Evolutionary conservation across 108 stramenopile genomes (phyloP).

Genomic region (Tribonema minus): DNA sequence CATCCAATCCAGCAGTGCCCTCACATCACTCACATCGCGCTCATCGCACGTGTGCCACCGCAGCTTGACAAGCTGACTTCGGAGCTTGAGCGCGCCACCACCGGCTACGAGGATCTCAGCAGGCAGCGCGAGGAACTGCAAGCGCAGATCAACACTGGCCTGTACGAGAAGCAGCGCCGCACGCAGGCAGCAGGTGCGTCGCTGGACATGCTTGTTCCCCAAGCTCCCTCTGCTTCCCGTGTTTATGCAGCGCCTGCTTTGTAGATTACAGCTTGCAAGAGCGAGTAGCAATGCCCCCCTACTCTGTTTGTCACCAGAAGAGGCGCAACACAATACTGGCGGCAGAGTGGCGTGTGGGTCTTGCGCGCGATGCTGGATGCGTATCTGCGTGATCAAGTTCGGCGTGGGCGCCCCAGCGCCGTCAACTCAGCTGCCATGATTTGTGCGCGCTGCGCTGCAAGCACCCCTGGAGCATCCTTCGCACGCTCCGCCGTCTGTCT

Average conservation of each 20-base stretch:
- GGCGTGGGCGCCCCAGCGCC: no score
- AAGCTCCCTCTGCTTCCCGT: conserved; percentile 4
- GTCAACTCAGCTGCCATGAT: no score
- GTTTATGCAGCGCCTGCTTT: conserved; percentile 12
- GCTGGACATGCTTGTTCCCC: no score
- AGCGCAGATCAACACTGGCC: conserved; percentile 36
- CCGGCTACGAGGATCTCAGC: conserved; percentile 1
- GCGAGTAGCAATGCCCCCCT: conserved; percentile 1
- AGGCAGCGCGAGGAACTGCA: conserved; percentile 30
- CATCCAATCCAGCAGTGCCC: conserved; percentile 32
- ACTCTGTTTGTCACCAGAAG: conserved; percentile 21
- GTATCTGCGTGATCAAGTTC: no score
- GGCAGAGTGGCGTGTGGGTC: neutral
- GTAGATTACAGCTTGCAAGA: neutral
- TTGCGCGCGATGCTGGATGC: neutral
- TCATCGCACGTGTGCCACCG: conserved; percentile 16
- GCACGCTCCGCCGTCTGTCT: no score
- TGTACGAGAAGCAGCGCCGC: conserved; percentile 62
- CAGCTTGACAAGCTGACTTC: conserved; percentile 7
- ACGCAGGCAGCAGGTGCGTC: no score
- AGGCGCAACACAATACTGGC: conserved; percentile 7
- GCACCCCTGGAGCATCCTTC: no score
- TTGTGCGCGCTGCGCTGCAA: no score
- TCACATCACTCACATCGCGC: conserved; percentile 62
- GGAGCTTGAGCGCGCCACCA: conserved; percentile 29